phyloP scores from a whole-genome alignment of 306 rosid species.

The Prunus padus region DNA sequence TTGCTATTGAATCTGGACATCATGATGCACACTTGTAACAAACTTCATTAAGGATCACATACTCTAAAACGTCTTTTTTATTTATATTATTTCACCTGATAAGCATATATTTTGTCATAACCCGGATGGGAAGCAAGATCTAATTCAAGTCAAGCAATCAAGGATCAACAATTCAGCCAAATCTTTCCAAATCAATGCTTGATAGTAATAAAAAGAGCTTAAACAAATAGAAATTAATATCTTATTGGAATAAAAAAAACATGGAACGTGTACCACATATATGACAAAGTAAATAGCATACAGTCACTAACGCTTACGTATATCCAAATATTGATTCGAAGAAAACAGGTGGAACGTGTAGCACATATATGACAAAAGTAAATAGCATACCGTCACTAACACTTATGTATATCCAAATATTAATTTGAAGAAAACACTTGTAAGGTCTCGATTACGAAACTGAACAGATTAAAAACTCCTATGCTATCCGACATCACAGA shows the following conservation, averaged over 20 bases:
- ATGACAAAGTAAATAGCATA: constrained; percentile 14
- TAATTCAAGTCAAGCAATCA: neutral
- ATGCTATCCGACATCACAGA: constrained; percentile 15
- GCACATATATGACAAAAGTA: constrained; percentile 20
- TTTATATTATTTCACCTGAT: constrained; percentile 3
- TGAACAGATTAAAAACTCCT: constrained; percentile 1
- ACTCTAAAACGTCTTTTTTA: neutral
- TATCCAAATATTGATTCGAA: constrained; percentile 12
- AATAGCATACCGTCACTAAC: neutral
- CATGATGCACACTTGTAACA: neutral
- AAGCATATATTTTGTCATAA: neutral
- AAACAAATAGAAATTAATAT: neutral
- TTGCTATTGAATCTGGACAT: constrained; percentile 2
- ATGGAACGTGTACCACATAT: constrained; percentile 1
- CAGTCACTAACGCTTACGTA: neutral
- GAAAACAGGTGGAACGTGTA: constrained; percentile 1
- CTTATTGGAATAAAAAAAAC: constrained; percentile 21
- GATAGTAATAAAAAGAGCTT: constrained; percentile 13
- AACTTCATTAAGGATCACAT: neutral
- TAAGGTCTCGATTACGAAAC: constrained; percentile 1
- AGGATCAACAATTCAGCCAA: neutral
- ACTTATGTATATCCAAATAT: constrained; percentile 1
- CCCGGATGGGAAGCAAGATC: neutral
- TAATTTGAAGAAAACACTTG: constrained; percentile 8
- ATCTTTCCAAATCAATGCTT: constrained; percentile 4